These are phyloP conservation scores for Rhizopogon salebrosus DNA, from an alignment of 768 basidiomycete genomes.

Conservation along the genomic window DNA sequence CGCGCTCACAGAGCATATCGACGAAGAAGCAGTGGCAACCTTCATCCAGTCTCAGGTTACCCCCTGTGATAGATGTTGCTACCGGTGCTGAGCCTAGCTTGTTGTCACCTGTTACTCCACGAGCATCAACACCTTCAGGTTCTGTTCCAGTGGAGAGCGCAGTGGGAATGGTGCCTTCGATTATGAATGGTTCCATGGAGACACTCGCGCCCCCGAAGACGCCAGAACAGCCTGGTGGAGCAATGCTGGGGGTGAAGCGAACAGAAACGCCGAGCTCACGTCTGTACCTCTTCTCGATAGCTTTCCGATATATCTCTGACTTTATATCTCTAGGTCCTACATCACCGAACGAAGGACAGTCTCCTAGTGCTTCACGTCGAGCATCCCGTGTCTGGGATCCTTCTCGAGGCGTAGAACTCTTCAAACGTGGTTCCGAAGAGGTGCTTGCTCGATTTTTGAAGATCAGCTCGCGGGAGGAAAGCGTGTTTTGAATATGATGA, in stretches of 20 bases:
- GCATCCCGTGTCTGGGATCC: conserved; percentile 80
- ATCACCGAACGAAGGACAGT: conserved; percentile 41
- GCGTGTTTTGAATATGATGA: conserved; percentile 15
- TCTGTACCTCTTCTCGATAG: conserved; percentile 7
- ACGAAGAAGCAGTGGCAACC: conserved; percentile 16
- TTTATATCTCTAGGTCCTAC: conserved; percentile 43
- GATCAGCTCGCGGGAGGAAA: conserved; percentile 69
- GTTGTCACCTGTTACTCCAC: neutral
- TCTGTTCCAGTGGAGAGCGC: neutral
- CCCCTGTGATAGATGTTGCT: conserved; percentile 1
- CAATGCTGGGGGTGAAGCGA: conserved; percentile 8
- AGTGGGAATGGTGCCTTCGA: neutral
- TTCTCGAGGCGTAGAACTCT: conserved; percentile 75
- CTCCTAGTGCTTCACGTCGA: conserved; percentile 31
- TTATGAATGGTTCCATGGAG: conserved; percentile 11
- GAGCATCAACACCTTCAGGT: neutral
- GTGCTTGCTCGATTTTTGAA: conserved; percentile 80
- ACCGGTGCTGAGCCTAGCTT: neutral
- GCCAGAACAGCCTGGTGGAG: conserved; percentile 5
- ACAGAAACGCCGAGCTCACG: conserved; percentile 3
- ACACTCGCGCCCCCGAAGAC: conserved; percentile 14
- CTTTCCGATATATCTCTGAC: conserved; percentile 42
- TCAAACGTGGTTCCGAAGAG: conserved; percentile 85
- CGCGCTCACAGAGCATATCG: conserved; percentile 15
- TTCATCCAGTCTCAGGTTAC: conserved; percentile 4